Evolutionary conservation across 208 protist species (phyloP), one percentile per base, ranked within the genome.

Genomic region (Angomonas desouzai): DNA sequence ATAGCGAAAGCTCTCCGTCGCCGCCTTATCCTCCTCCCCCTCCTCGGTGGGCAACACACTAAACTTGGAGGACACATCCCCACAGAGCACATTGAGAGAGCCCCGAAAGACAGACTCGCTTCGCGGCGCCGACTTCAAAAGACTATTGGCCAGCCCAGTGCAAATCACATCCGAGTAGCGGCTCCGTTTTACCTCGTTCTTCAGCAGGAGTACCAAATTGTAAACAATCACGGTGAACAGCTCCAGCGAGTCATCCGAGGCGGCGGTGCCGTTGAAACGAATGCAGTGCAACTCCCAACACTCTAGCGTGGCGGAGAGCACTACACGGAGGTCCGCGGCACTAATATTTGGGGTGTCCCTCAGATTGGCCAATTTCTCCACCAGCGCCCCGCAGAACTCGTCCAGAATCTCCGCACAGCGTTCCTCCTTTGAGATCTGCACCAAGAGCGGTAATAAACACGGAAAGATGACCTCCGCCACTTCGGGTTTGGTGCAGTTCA

Each of bases 231-330:
- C 76, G 28, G 74, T 80, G 70, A 93, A 88, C 22, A 96, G 74
- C 67, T 86, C 83, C 33, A 71, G 62, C 29, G 74, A 76, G 43
- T 95, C 85, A 29, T 67, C 68, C 58, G 72, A 61, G 0, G 20
- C 56, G 6, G 59, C 73, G 23, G 28, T 76, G 28, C 57, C 68
- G 55, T 70, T 77, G 56, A 78, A 71, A 47, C 90, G 90, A 29
- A 96, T 70, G 38, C 85, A 90, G 33, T 89, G 79, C 48, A 96
- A 79, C 70, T 91, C 85, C 90, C 90, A 96, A 45, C 76, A 78
- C 76, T 87, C 75, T 63, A 91, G 59, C 27, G 87, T 55, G 0
- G 90, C 75, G 1, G 49, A 66, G 10, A 89, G 55, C n/a, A 92
- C 74, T n/a, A 89, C 68, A 16, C 59, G 53, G 32, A 92, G 65